A percentile compares a stretch with the other conserved stretches of the same genome.
Evolutionary conservation across 768 basidiomycete species (phyloP).

Genomic region (Lyophyllum decastes): DNA sequence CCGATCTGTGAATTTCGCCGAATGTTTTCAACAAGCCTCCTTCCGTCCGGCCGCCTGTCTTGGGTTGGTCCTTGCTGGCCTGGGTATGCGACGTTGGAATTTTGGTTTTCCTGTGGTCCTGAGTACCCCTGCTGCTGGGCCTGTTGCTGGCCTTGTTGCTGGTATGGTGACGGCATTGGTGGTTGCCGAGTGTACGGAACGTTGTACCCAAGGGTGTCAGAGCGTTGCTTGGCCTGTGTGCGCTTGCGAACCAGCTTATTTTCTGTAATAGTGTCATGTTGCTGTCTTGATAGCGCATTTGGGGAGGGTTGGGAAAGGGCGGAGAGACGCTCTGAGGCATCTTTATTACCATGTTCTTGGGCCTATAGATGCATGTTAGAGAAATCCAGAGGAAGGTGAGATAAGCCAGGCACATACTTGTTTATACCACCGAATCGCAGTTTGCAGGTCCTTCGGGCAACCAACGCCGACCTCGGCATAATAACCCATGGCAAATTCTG

Average conservation of each 20-base stretch:
- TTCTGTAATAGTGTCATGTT: conserved; percentile 82
- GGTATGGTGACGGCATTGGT: conserved; percentile 18
- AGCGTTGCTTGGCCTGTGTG: conserved; percentile 67
- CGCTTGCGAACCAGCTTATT: conserved; percentile 80
- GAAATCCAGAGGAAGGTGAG: not conserved
- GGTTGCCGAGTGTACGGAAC: conserved; percentile 1
- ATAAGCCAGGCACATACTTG: conserved; percentile 28
- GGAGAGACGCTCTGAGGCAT: conserved; percentile 72
- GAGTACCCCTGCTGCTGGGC: conserved; percentile 2
- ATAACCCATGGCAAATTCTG: conserved; percentile 96
- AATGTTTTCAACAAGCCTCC: conserved; percentile 54
- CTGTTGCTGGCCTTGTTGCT: conserved; percentile 8
- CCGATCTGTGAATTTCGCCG: conserved; percentile 47
- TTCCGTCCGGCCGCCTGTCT: conserved; percentile 31
- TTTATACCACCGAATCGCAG: conserved; percentile 79
- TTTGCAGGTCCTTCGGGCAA: conserved; percentile 57
- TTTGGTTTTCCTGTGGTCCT: not conserved
- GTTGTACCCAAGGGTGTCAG: conserved; percentile 31
- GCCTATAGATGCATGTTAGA: conserved; percentile 47
- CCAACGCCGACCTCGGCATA: conserved; percentile 94
- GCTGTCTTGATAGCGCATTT: conserved; percentile 68
- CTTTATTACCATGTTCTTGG: conserved; percentile 72
- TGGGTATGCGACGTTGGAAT: not conserved
- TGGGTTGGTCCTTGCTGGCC: conserved; percentile 10
- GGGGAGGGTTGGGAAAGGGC: conserved; percentile 68